Evolutionary conservation across 306 rosid species (phyloP).

Genomic region (Vicia villosa): DNA sequence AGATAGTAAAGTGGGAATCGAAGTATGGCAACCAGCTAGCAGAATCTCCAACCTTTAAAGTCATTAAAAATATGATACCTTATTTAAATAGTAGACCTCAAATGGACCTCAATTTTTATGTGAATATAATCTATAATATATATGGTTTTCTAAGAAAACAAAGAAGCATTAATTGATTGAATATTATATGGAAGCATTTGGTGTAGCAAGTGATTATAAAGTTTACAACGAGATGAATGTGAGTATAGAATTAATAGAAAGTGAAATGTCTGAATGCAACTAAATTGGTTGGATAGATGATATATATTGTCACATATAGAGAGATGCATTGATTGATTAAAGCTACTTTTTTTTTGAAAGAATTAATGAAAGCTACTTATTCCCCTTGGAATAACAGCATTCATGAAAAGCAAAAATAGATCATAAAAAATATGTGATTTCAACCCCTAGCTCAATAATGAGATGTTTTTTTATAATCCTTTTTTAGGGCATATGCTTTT

Average conservation of each 20-base stretch:
- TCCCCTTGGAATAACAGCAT: conserved; percentile 27
- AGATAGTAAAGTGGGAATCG: conserved; percentile 44
- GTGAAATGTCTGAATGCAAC: conserved; percentile 47
- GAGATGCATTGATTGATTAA: conserved; percentile 14
- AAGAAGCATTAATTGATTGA: conserved; percentile 32
- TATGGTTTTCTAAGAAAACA: conserved; percentile 18
- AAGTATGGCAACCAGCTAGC: conserved; percentile 48
- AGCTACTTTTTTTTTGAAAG: not conserved
- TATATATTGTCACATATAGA: conserved; percentile 11
- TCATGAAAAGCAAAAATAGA: conserved; percentile 38
- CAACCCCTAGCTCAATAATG: conserved; percentile 37
- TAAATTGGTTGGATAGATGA: conserved; percentile 35
- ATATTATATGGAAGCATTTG: conserved; percentile 27
- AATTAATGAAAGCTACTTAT: conserved; percentile 30
- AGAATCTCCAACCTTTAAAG: conserved; percentile 44
- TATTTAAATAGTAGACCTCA: conserved; percentile 27
- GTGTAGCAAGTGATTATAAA: conserved; percentile 9
- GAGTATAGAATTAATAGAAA: conserved; percentile 38
- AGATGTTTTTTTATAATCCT: conserved; percentile 11
- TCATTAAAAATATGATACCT: conserved; percentile 44
- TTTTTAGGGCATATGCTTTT: conserved; percentile 34
- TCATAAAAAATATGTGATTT: conserved; percentile 40
- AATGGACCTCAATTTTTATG: conserved; percentile 43
- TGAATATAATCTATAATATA: not conserved
- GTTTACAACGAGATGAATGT: conserved; percentile 38